Conservation (phyloP, 768 basidiomycete genomes). For the Dendrothele bispora region DNA sequence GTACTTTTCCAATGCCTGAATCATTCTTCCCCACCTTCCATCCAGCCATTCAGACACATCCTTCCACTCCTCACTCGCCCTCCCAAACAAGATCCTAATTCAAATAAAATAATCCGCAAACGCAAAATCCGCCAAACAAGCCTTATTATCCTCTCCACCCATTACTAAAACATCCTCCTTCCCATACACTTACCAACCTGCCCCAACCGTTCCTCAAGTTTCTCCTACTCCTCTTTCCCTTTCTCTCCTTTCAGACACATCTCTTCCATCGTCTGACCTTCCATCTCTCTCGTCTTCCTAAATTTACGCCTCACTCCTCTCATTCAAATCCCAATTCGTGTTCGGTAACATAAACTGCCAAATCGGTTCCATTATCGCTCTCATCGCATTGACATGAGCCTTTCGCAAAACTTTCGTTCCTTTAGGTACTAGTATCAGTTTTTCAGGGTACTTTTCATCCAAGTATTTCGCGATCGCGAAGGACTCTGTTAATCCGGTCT, state of each 20-base stretch:
- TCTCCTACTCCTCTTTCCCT: conserved; percentile 27
- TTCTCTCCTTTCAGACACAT: conserved; percentile 24
- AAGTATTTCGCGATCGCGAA: conserved; percentile 41
- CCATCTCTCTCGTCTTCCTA: conserved; percentile 23
- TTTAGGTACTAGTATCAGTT: conserved; percentile 29
- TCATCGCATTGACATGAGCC: conserved; percentile 7
- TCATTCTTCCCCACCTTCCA: conserved; percentile 26
- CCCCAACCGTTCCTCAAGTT: conserved; percentile 22
- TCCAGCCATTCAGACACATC: conserved; percentile 25
- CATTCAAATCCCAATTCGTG: conserved; percentile 23
- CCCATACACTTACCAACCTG: conserved; percentile 15
- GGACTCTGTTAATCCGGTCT: conserved; percentile 32
- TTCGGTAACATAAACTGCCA: conserved; percentile 18
- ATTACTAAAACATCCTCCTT: conserved; percentile 18
- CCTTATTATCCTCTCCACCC: conserved; percentile 16
- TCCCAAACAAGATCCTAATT: conserved; percentile 19
- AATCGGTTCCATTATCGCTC: not conserved
- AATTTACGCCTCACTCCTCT: conserved; percentile 34
- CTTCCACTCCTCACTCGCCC: conserved; percentile 29
- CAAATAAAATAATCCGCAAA: conserved; percentile 23
- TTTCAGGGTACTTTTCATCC: conserved; percentile 37
- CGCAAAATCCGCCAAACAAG: conserved; percentile 30
- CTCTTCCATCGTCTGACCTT: conserved; percentile 33
- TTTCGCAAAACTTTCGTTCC: conserved; percentile 20
- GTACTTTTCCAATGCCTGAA: conserved; percentile 21